These are phyloP conservation scores for Trichomonas tenax DNA, from an alignment of 208 protist species.

Conservation along the genomic window DNA sequence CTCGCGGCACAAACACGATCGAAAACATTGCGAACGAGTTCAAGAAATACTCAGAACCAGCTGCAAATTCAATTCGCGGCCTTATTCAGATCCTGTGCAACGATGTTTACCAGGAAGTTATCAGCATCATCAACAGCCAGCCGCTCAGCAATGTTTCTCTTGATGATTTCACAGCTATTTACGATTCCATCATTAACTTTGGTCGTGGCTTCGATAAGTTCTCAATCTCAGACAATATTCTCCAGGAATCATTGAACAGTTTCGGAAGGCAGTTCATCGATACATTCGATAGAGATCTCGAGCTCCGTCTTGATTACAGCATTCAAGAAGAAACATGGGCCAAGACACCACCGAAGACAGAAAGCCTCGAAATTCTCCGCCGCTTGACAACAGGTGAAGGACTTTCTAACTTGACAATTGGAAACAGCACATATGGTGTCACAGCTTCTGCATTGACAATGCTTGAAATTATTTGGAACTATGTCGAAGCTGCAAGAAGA, in stretches of 20 bases:
- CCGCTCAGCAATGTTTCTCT: neutral
- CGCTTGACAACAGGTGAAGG: neutral
- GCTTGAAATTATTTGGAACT: neutral
- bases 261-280: neutral
- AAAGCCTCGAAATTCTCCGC: neutral
- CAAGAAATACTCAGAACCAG: neutral
- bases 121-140: neutral
- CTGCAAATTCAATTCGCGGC: too few relatives aligned
- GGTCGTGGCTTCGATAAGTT: neutral
- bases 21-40: neutral
- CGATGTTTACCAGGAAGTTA: neutral
- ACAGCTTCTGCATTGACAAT: neutral
- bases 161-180: neutral
- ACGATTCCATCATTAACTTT: neutral
- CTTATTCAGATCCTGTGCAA: neutral
- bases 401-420: neutral
- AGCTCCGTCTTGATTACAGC: neutral
- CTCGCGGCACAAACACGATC: neutral
- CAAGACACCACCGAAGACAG: neutral
- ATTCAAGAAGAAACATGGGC: neutral
- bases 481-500: neutral
- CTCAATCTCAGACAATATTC: neutral
- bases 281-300: neutral
- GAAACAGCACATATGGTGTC: neutral
- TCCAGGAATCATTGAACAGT: neutral